Evolutionary conservation across 2,329 filamentous ascomycete genomes (phyloP), one percentile per base, ranked within the genome.

Genomic region (Blumeria graminis): DNA sequence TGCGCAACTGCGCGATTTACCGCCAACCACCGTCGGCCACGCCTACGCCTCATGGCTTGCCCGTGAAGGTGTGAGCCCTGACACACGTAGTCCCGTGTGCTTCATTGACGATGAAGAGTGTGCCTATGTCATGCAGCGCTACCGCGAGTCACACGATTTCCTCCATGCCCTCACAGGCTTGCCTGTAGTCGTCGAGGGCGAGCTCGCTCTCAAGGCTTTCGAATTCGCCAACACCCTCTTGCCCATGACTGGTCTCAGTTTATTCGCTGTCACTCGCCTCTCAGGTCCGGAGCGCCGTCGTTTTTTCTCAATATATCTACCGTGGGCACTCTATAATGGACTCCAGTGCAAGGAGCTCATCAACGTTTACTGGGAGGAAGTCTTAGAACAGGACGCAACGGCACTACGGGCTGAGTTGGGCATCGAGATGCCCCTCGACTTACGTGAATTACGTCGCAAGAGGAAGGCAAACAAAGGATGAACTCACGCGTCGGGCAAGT

Each of bases 101-200:
- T 96, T 94, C 71, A 88, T 98, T 60, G 89, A 96, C 68, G 82
- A 96, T 66, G 82, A 84, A 63, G 92, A 98, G 70, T 94, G 89
- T 68, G 92, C 92, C 38, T 98, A 96, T 71, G 92, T 96, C 16
- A 93, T 98, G 85, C 92, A 96, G 72, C 80, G 92, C 56, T 98
- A 98, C 69, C 81, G 92, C 60, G 92, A 98, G 70, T 94, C 85
- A 62, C 92, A 98, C 69, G 92, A 98, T 68, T 95, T 98, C 70
- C 95, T 93, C 71, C 92, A 98, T 69, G 90, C 92, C 0, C 74
- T 98, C 55, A 94, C 89, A 0, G 90, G 90, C 0, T 71, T 98
- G 52, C 92, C 92, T 0, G 79, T 93, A 45, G 83, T 94, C 60
- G 77, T 88, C n/a, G 92, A 98, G 72, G 92, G 92, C 32, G 92